Evolutionary conservation across 2,329 filamentous ascomycete species (phyloP), one percentile per base, ranked within the genome.

Genomic region (Orbilia oligospora): DNA sequence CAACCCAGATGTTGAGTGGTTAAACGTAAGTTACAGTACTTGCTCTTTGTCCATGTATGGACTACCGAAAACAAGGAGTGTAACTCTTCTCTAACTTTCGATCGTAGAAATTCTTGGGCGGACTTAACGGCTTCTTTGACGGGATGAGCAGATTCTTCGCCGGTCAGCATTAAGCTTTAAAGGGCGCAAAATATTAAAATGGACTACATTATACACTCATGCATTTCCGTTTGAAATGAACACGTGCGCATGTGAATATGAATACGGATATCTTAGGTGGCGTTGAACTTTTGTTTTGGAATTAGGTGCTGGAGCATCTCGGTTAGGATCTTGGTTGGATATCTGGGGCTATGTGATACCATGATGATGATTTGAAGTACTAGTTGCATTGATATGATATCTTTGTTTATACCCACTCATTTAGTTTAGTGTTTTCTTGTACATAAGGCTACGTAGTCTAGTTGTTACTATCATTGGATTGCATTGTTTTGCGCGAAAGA

Each of bases 61-160:
- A 6, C 27, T 22, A 58, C 36, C 16, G n/a, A 22, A n/a, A 38
- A 9, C 12, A 38, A 41, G 5, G 33, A 14, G 1, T n/a, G 16
- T 38, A 5, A 18, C 3, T 9, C 36, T 44, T 5, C 49, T 16
- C 14, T 9, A 4, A 9, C 8, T 30, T 20, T 49, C 12, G 8
- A 36, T 12, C 30, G 22, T 36, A 71, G 69, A 55, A 48, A 27
- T 71, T 65, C 41, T 33, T 64, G 27, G 33, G 5, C 14, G 38
- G 30, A 5, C 20, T 65, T 14, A 71, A 56, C 18, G 46, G 44
- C n/a, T 71, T 58, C 41, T 46, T 65, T 12, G 48, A 55, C 24
- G 38, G 36, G n/a, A 65, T 71, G 20, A 41, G 46, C 16, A 48
- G 38, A 51, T 65, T 55, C 27, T 71, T 65, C 33, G 33, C 20